Evolutionary conservation across 345 rosid species (phyloP).

Genomic region (Lumnitzera littorea): DNA sequence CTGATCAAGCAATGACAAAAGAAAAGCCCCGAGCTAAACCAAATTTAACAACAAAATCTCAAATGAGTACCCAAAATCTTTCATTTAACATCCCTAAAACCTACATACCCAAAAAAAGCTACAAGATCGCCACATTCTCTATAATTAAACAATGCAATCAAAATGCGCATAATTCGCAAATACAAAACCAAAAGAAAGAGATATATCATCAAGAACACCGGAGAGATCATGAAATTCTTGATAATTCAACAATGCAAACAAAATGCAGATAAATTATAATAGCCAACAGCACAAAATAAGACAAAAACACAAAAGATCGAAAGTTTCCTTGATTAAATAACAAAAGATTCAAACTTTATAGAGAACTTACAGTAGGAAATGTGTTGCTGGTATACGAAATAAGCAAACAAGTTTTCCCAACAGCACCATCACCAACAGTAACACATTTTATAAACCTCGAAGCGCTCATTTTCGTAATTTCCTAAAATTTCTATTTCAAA

Average conservation of each 20-base stretch:
- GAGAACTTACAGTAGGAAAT: conserved; percentile 43
- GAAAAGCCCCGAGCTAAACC: no score
- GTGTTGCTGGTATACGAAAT: conserved; percentile 36
- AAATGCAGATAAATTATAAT: background rate
- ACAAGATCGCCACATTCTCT: background rate
- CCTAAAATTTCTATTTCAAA: no score
- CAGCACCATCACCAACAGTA: conserved; percentile 88
- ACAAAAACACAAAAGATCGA: background rate
- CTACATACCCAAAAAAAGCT: background rate
- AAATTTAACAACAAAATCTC: no score
- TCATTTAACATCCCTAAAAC: no score
- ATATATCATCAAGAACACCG: no score
- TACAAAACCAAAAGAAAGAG: no score
- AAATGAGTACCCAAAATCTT: no score
- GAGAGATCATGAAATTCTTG: no score
- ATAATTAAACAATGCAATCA: no score
- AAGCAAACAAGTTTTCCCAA: conserved; percentile 81
- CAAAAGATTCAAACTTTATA: background rate
- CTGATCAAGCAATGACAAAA: no score
- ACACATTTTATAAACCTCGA: conserved; percentile 83
- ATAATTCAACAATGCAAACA: no score
- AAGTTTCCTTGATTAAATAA: background rate
- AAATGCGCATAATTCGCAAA: no score
- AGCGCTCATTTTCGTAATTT: conserved; percentile 48
- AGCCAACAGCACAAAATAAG: background rate